phyloP scores from a whole-genome alignment of 768 basidiomycete species.

The Russula dissimulans region DNA sequence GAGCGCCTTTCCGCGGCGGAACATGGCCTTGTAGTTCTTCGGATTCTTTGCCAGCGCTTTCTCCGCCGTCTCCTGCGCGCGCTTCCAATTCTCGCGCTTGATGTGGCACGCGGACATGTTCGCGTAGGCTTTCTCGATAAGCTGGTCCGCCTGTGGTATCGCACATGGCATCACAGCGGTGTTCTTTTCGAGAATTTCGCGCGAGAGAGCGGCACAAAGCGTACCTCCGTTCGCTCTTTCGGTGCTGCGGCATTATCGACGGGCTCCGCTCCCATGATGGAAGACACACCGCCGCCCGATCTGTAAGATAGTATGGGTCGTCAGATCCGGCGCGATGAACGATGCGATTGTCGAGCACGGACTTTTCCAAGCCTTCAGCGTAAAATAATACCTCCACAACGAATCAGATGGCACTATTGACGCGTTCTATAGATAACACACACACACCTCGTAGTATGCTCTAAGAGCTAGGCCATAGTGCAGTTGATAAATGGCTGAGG shows the following conservation, averaged over 20 bases:
- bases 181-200: too few relatives aligned
- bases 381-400: conserved; percentile 21
- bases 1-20: conserved; percentile 71
- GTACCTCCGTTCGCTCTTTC: conserved; percentile 63
- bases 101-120: conserved; percentile 83
- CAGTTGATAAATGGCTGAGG: background rate
- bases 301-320: background rate
- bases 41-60: conserved; percentile 72
- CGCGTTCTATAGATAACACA: conserved; percentile 28
- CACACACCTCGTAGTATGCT: conserved; percentile 57
- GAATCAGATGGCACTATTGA: background rate
- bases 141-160: conserved; percentile 51
- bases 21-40: conserved; percentile 69
- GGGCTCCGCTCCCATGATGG: background rate
- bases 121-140: conserved; percentile 74
- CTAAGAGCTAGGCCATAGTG: conserved; percentile 42
- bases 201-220: conserved; percentile 2
- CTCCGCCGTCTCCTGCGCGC: conserved; percentile 72
- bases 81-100: conserved; percentile 71
- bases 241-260: conserved; percentile 20
- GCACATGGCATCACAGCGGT: background rate
- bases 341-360: background rate
- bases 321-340: background rate
- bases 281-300: conserved; percentile 3
- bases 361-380: conserved; percentile 60